A percentile compares a stretch with the other conserved stretches of the same genome.
Evolutionary conservation across 2,329 filamentous ascomycete species (phyloP).

Genomic region (Xylaria digitata): DNA sequence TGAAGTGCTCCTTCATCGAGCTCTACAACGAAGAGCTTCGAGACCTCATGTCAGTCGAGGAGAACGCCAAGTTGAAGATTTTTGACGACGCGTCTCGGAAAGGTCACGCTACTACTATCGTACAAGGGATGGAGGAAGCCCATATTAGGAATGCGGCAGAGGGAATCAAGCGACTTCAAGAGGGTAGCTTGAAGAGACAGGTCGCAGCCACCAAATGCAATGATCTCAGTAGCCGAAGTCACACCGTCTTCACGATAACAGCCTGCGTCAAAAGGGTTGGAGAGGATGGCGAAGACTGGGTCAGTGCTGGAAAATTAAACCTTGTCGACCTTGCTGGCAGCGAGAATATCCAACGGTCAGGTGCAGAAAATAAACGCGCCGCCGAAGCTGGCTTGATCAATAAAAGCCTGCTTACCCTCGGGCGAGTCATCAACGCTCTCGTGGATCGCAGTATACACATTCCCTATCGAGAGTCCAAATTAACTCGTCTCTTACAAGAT

Average conservation of each 20-base stretch:
- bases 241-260: constrained; percentile 97
- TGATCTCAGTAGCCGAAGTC: constrained; percentile 94
- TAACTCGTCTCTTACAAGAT: constrained; percentile 94
- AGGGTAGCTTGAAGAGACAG: constrained; percentile 92
- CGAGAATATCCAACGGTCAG: constrained; percentile 96
- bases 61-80: constrained; percentile 89
- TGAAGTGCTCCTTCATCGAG: constrained; percentile 99
- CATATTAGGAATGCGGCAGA: constrained; percentile 87
- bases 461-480: constrained; percentile 91
- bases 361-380: constrained; percentile 97
- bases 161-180: constrained; percentile 88
- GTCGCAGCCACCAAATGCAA: constrained; percentile 99
- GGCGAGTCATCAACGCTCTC: constrained; percentile 95
- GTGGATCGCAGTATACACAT: constrained; percentile 93
- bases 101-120: constrained; percentile 84
- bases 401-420: constrained; percentile 93
- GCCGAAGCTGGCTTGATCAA: constrained; percentile 97
- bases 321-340: constrained; percentile 96
- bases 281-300: constrained; percentile 87
- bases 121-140: constrained; percentile 97
- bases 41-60: constrained; percentile 85
- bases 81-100: constrained; percentile 90
- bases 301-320: constrained; percentile 93
- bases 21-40: constrained; percentile 97
- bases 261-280: constrained; percentile 85